Conservation (phyloP, 768 basidiomycete species). For the Hemileccinum rubropunctum region DNA sequence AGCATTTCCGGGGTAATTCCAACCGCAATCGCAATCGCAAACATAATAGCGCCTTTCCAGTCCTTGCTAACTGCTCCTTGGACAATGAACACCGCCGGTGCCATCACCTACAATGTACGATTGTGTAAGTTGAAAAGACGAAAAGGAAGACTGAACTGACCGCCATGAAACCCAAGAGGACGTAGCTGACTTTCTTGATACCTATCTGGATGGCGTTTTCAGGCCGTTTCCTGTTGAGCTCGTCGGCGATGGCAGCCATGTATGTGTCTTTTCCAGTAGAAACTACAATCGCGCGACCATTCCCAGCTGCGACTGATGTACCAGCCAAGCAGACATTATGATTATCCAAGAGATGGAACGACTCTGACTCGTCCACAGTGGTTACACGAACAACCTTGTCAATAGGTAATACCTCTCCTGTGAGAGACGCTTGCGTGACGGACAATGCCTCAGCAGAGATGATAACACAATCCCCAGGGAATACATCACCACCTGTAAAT, state of each 20-base stretch:
- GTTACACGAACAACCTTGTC: slow-evolving; percentile 26
- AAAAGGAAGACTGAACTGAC: slow-evolving; percentile 12
- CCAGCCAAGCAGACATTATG: slow-evolving; percentile 34
- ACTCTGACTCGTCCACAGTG: slow-evolving; percentile 13
- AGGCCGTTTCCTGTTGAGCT: slow-evolving; percentile 31
- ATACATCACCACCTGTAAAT: slow-evolving; percentile 32
- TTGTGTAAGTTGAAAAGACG: not conserved
- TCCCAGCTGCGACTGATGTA: slow-evolving; percentile 34
- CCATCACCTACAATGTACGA: slow-evolving; percentile 24
- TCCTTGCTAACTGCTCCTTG: slow-evolving; percentile 32
- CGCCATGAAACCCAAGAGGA: slow-evolving; percentile 30
- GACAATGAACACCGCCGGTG: slow-evolving; percentile 28
- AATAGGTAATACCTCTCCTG: slow-evolving; percentile 35
- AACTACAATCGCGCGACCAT: slow-evolving; percentile 29
- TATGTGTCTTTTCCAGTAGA: slow-evolving; percentile 34
- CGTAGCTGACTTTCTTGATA: slow-evolving; percentile 34
- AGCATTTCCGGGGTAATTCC: slow-evolving; percentile 34
- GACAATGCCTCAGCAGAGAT: slow-evolving; percentile 33
- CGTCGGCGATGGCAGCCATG: slow-evolving; percentile 34
- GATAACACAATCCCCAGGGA: slow-evolving; percentile 36
- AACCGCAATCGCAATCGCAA: slow-evolving; percentile 30
- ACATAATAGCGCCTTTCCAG: slow-evolving; percentile 32
- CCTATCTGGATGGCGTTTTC: slow-evolving; percentile 34
- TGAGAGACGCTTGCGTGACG: slow-evolving; percentile 36
- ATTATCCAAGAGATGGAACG: slow-evolving; percentile 31